A percentile compares a stretch with the other conserved stretches of the same genome.
Conservation (phyloP, 2,329 filamentous ascomycete species). For the Beauveria australis region DNA sequence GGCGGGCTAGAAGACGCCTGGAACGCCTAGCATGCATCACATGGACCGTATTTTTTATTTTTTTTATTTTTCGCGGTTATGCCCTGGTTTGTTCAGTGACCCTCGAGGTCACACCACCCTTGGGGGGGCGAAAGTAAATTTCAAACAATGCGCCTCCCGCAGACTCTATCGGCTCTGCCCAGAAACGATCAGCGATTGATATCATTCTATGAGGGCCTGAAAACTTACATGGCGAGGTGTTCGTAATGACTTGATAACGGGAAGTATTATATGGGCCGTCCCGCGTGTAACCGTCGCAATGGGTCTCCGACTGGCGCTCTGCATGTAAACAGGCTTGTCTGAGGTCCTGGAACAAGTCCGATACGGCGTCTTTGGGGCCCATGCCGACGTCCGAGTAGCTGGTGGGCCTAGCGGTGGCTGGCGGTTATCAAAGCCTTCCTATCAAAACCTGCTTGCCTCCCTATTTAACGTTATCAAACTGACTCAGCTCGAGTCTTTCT, state of each 20-base stretch:
- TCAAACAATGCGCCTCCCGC: no score
- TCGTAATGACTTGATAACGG: background rate
- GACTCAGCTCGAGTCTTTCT: no score
- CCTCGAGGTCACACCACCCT: background rate
- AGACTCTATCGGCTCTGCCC: no score
- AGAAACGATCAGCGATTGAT: no score
- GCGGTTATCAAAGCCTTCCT: background rate
- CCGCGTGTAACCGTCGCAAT: conserved; percentile 10
- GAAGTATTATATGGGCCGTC: background rate
- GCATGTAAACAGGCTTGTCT: background rate
- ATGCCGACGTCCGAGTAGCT: background rate
- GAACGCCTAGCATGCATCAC: conserved; percentile 8
- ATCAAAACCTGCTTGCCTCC: no score
- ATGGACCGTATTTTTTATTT: background rate
- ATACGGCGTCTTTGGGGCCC: conserved; percentile 5
- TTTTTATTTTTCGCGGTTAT: background rate
- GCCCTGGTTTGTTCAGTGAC: background rate
- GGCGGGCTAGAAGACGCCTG: conserved; percentile 7
- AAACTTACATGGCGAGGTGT: background rate
- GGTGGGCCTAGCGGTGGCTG: background rate
- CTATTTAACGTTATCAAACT: no score
- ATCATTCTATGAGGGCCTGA: no score
- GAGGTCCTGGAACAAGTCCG: conserved; percentile 6
- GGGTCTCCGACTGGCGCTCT: background rate
- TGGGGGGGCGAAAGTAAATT: no score